A percentile compares a stretch with the other conserved stretches of the same genome.
phyloP scores from a whole-genome alignment of 2,329 filamentous ascomycete species.

The Chalaropsis thielavioides region DNA sequence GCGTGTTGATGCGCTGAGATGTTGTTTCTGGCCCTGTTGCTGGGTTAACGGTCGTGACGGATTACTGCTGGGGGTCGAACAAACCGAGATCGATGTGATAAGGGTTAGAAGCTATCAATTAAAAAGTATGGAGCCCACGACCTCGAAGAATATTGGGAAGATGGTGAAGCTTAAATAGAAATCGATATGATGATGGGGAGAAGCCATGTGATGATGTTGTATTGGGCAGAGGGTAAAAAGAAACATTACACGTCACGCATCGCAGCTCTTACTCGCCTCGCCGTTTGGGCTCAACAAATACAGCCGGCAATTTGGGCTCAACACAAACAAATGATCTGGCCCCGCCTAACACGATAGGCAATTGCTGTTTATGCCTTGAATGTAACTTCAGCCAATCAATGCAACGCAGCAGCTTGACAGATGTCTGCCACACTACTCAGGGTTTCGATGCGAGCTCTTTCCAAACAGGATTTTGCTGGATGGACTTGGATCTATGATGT shows the following conservation, averaged over 20 bases:
- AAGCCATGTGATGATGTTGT: not conserved
- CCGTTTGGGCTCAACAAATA: not conserved
- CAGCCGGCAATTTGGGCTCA: not conserved
- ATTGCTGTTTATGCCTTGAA: not conserved
- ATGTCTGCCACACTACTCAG: not conserved
- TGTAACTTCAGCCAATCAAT: not conserved
- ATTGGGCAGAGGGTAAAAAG: not conserved
- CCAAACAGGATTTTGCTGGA: too few species aligned
- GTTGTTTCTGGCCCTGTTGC: not conserved
- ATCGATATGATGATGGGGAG: not conserved
- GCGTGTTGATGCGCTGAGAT: not conserved
- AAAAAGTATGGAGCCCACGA: not conserved
- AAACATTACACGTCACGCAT: not conserved
- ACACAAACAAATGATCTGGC: not conserved
- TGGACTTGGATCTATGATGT: too few species aligned
- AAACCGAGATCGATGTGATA: not conserved
- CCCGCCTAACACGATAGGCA: not conserved
- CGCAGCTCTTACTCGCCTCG: not conserved
- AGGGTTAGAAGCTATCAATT: not conserved
- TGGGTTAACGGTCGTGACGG: slow-evolving; percentile 1
- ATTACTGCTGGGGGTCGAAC: not conserved
- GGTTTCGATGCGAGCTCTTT: not conserved
- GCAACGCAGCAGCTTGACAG: not conserved
- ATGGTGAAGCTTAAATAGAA: not conserved
- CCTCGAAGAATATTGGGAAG: not conserved